Evolutionary conservation across 495 filamentous ascomycete species (phyloP).

Genomic region (Trichoderma orchidacearum): DNA sequence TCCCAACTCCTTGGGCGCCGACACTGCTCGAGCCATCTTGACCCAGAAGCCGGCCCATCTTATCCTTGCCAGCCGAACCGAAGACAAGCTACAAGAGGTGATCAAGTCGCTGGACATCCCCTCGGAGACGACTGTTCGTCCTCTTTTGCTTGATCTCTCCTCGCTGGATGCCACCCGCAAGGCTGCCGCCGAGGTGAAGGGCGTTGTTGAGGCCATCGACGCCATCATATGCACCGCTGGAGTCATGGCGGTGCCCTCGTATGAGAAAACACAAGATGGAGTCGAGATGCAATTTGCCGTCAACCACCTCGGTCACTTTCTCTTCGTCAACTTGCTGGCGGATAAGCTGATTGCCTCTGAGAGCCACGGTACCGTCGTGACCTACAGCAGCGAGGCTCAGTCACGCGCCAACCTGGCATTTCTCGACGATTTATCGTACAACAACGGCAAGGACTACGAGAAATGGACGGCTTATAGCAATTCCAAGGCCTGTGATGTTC

Average conservation of each 20-base stretch:
- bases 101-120: not conserved
- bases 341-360: slow-evolving; percentile 33
- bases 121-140: not conserved
- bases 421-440: slow-evolving; percentile 4
- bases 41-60: not conserved
- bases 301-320: slow-evolving; percentile 49
- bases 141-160: not conserved
- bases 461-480: slow-evolving; percentile 1
- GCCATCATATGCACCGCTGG: slow-evolving; percentile 35
- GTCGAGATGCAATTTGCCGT: slow-evolving; percentile 56
- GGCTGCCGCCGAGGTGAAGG: not conserved
- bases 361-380: slow-evolving; percentile 9
- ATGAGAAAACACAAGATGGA: slow-evolving; percentile 39
- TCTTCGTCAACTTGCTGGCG: slow-evolving; percentile 37
- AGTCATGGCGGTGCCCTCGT: slow-evolving; percentile 38
- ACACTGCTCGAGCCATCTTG: not conserved
- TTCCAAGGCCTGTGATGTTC: not conserved
- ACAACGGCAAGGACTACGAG: slow-evolving; percentile 19
- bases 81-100: not conserved
- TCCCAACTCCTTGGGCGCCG: not conserved
- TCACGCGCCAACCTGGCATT: slow-evolving; percentile 20
- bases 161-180: not conserved
- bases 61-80: not conserved
- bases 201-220: not conserved
- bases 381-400: slow-evolving; percentile 12